phyloP scores from a whole-genome alignment of 2,329 filamentous ascomycete species.

The Scleromitrula shiraiana region DNA sequence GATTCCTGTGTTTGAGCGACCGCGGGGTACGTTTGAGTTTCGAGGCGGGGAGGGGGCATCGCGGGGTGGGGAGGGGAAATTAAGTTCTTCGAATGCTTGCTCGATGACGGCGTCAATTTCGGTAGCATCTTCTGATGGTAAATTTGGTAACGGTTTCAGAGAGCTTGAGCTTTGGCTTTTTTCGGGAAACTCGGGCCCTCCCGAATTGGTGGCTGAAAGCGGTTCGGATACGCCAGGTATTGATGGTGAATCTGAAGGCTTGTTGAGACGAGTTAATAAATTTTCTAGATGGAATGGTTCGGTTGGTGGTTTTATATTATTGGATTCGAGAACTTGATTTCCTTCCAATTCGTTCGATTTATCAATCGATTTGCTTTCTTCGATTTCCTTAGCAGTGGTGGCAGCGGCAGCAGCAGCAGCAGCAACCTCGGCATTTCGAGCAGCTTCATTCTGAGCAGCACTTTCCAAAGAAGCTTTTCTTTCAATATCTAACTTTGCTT shows the following conservation, averaged over 20 bases:
- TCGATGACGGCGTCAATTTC: slow-evolving; percentile 4
- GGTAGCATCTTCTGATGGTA: background rate
- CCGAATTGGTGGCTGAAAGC: background rate
- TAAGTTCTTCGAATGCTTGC: slow-evolving; percentile 20
- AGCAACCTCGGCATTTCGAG: background rate
- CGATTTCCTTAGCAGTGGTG: background rate
- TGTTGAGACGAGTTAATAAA: slow-evolving; percentile 36
- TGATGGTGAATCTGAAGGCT: slow-evolving; percentile 20
- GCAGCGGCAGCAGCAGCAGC: no score
- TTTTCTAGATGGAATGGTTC: slow-evolving; percentile 45
- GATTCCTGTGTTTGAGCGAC: slow-evolving; percentile 14
- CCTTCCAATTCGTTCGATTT: background rate
- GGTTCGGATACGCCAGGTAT: background rate
- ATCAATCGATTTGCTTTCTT: background rate
- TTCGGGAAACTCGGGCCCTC: background rate
- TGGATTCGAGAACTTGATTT: background rate
- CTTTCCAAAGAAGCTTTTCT: slow-evolving; percentile 17
- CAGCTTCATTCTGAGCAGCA: slow-evolving; percentile 6
- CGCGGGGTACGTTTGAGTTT: slow-evolving; percentile 28
- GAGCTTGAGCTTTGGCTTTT: background rate
- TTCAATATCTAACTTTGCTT: slow-evolving; percentile 15
- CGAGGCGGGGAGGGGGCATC: slow-evolving; percentile 13
- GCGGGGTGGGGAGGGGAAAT: slow-evolving; percentile 30
- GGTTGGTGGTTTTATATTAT: slow-evolving; percentile 27
- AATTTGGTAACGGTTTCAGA: background rate